These are phyloP conservation scores for Pholiota conissans DNA, from an alignment of 768 basidiomycete species.

Conservation along the genomic window DNA sequence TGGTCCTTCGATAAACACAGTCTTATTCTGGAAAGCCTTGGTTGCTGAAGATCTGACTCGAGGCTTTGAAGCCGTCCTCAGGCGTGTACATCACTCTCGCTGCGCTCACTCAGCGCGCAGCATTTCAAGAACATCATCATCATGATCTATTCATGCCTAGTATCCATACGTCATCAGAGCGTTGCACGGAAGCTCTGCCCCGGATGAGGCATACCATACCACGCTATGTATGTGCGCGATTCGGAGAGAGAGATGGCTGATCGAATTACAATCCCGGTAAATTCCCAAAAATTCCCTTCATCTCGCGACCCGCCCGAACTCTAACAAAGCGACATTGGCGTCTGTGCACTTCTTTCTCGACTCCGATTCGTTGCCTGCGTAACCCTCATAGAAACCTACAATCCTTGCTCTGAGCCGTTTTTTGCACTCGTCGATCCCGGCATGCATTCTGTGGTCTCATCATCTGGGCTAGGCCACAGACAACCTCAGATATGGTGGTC, in stretches of 20 bases:
- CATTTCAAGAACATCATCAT: not conserved
- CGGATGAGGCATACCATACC: not conserved
- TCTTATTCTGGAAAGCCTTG: no score
- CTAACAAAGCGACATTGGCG: not conserved
- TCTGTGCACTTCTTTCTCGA: not conserved
- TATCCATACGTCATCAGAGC: not conserved
- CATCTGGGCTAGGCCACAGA: not conserved
- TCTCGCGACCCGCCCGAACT: not conserved
- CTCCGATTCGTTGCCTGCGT: not conserved
- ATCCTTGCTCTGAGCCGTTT: not conserved
- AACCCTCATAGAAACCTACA: no score
- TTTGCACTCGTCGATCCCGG: no score
- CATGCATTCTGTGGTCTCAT: not conserved
- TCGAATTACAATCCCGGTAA: not conserved
- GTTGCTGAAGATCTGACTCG: no score
- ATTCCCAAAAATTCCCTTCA: not conserved
- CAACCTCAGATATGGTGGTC: constrained; percentile 57
- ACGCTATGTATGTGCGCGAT: not conserved
- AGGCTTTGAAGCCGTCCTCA: no score
- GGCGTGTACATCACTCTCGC: not conserved
- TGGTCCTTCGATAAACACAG: no score
- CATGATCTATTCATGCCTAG: not conserved
- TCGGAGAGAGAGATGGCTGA: not conserved
- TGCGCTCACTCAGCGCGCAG: no score
- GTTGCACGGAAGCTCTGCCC: not conserved